These are phyloP conservation scores for Rhynchospora tenuis DNA, from an alignment of 176 grass and related monocot species.

Conservation along the genomic window DNA sequence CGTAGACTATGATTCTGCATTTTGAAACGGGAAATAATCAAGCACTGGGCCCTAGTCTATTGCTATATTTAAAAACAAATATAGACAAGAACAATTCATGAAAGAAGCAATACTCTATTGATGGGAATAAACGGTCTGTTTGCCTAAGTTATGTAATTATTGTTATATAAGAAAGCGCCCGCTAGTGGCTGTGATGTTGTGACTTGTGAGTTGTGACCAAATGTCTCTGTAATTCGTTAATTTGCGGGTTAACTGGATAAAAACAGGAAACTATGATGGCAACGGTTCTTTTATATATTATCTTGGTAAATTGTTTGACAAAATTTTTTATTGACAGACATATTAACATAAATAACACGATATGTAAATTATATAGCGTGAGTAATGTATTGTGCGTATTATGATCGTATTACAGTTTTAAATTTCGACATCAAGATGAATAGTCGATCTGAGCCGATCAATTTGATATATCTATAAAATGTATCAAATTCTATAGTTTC, in stretches of 20 bases:
- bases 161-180: background rate
- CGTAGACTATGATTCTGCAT: background rate
- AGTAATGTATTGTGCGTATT: no score
- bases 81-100: slow-evolving; percentile 1
- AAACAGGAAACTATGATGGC: no score
- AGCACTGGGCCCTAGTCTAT: background rate
- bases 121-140: background rate
- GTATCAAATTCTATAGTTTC: no score
- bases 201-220: background rate
- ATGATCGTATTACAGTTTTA: no score
- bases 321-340: background rate
- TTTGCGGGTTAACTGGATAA: background rate
- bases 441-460: no score
- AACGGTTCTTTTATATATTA: no score
- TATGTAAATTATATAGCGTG: no score
- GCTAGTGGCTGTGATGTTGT: background rate
- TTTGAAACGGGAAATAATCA: background rate
- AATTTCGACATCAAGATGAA: no score
- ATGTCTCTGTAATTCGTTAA: background rate
- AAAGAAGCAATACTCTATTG: background rate
- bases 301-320: background rate
- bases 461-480: no score
- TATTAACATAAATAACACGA: no score
- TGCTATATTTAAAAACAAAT: background rate
- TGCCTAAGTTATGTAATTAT: background rate